These are phyloP conservation scores for Globisporangium canariense DNA, from an alignment of 352 stramenopile genomes.

Conservation along the genomic window DNA sequence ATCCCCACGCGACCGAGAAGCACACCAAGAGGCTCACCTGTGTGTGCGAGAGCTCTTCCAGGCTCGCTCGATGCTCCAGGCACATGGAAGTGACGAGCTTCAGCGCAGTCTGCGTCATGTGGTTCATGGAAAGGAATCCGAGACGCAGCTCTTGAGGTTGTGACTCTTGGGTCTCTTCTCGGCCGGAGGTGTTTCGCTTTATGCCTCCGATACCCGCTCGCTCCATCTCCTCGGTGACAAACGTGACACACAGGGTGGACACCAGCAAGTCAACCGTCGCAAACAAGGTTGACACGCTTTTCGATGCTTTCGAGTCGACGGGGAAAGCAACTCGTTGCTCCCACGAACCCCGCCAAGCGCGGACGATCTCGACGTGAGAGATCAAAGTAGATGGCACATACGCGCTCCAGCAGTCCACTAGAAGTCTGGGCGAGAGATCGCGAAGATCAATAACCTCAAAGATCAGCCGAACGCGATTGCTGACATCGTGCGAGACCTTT, in stretches of 20 bases:
- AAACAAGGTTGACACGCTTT: slow-evolving; percentile 27
- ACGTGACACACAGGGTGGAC: slow-evolving; percentile 25
- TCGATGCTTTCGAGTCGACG: background rate
- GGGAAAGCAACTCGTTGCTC: slow-evolving; percentile 1
- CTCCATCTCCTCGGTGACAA: slow-evolving; percentile 23
- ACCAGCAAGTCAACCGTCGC: slow-evolving; percentile 26
- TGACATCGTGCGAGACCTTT: background rate
- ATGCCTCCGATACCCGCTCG: background rate
- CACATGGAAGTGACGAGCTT: slow-evolving; percentile 31
- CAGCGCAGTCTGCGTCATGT: slow-evolving; percentile 36
- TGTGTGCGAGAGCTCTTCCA: slow-evolving; percentile 26
- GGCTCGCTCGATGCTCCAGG: slow-evolving; percentile 31
- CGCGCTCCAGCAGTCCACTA: slow-evolving; percentile 16
- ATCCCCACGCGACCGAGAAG: slow-evolving; percentile 53
- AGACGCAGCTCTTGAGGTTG: slow-evolving; percentile 17
- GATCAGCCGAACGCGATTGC: slow-evolving; percentile 15
- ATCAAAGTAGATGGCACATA: background rate
- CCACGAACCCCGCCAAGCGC: slow-evolving; percentile 1
- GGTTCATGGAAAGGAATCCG: slow-evolving; percentile 38
- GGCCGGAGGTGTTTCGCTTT: background rate
- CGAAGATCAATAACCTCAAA: slow-evolving; percentile 13
- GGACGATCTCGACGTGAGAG: slow-evolving; percentile 10
- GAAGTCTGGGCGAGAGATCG: slow-evolving; percentile 9
- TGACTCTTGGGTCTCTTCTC: background rate
- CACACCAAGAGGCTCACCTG: slow-evolving; percentile 33